Percentiles rank a stretch among this genome's conserved stretches.
phyloP scores from a whole-genome alignment of 225 moss, liverwort and hornwort genomes.

The Thuidium tamariscinum region DNA sequence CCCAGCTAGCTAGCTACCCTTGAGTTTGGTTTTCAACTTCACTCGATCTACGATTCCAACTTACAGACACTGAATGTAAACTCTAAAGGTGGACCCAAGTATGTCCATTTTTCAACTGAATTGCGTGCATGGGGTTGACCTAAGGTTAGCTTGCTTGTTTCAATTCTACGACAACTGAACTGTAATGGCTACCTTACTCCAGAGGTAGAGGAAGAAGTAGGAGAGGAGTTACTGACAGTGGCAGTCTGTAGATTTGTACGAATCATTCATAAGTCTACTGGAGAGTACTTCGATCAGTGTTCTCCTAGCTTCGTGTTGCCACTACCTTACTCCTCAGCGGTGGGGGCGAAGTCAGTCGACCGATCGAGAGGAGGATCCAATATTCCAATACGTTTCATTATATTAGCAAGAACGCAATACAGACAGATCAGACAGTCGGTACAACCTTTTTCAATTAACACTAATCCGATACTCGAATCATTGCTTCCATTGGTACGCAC shows the following conservation, averaged over 20 bases:
- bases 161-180: not conserved
- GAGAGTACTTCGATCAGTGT: not conserved
- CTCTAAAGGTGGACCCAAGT: not conserved
- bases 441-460: not conserved
- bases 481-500: not conserved
- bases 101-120: not conserved
- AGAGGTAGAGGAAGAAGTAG: not conserved
- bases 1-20: not conserved
- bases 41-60: rapidly evolving
- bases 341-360: not conserved
- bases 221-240: not conserved
- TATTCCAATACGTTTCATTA: not conserved
- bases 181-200: not conserved
- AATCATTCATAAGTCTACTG: not conserved
- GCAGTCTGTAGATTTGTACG: not conserved
- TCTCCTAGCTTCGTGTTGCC: not conserved
- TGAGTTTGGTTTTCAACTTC: not conserved
- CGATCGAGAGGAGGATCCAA: not conserved
- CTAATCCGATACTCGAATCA: not conserved
- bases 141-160: not conserved
- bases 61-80: not conserved
- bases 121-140: not conserved
- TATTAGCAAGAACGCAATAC: not conserved
- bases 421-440: too few relatives aligned
- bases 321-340: not conserved